These are phyloP conservation scores for Cryphonectria japonica DNA, from an alignment of 2,329 filamentous ascomycete genomes.

Conservation along the genomic window DNA sequence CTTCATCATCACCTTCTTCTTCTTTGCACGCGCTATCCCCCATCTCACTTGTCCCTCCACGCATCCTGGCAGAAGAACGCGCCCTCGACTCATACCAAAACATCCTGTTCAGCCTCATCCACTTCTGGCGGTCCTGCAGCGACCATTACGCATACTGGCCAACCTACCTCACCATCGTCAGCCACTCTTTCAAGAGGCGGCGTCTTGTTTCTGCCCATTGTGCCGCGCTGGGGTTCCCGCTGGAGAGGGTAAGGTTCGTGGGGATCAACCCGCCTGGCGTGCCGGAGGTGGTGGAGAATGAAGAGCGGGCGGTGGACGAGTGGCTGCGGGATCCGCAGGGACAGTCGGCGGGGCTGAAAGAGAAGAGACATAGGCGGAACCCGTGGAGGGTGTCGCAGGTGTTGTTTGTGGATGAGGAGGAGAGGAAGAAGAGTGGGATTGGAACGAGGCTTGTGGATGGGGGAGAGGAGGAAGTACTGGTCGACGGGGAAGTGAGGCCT, in stretches of 20 bases:
- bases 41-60: constrained; percentile 30
- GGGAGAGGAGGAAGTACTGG: constrained; percentile 44
- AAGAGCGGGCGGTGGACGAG: constrained; percentile 46
- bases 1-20: background rate
- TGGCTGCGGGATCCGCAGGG: constrained; percentile 60
- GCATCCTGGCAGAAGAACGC: constrained; percentile 65
- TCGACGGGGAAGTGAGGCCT: constrained; percentile 41
- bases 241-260: constrained; percentile 52
- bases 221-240: constrained; percentile 59
- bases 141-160: constrained; percentile 59
- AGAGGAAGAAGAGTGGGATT: constrained; percentile 44
- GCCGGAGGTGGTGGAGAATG: constrained; percentile 30
- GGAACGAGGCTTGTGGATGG: constrained; percentile 39
- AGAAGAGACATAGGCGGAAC: constrained; percentile 55
- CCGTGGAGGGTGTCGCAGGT: constrained; percentile 51
- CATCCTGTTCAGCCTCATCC: constrained; percentile 71
- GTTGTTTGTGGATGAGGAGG: constrained; percentile 46
- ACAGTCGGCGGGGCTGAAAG: constrained; percentile 46
- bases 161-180: constrained; percentile 62
- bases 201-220: constrained; percentile 69
- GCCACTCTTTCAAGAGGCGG: constrained; percentile 69
- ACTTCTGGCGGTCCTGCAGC: constrained; percentile 49
- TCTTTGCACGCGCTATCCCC: constrained; percentile 1
- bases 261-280: constrained; percentile 66
- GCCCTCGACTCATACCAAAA: constrained; percentile 89